A percentile compares a stretch with the other conserved stretches of the same genome.
Conservation (phyloP, 257 asterid genomes). For the Euphrasia confusa region DNA sequence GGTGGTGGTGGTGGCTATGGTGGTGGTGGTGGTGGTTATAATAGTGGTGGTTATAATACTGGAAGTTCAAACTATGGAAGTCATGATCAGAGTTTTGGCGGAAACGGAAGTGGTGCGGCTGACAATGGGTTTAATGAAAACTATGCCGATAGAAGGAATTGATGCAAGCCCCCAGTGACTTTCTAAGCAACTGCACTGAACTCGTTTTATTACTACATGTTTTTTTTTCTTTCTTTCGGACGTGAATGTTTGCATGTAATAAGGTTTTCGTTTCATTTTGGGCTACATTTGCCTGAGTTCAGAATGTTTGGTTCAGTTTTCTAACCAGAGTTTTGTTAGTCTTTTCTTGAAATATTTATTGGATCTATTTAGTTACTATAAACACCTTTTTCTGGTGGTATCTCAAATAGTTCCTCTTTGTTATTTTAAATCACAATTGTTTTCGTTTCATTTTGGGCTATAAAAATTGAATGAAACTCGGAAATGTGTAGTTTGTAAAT, state of each 20-base stretch:
- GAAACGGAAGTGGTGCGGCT: not conserved
- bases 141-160: slow-evolving; percentile 6
- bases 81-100: not conserved
- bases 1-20: slow-evolving; percentile 25
- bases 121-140: not conserved
- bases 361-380: no score
- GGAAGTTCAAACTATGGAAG: no score
- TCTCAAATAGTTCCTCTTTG: no score
- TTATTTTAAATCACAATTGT: no score
- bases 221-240: not conserved
- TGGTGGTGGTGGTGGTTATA: slow-evolving; percentile 18
- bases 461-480: no score
- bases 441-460: no score
- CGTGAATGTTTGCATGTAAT: not conserved
- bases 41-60: not conserved
- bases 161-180: not conserved
- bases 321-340: no score
- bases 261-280: not conserved
- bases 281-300: not conserved
- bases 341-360: no score
- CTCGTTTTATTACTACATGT: not conserved
- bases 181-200: not conserved
- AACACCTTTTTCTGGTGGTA: no score
- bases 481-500: no score
- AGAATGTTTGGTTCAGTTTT: not conserved